Percentiles rank a stretch among this genome's conserved stretches.
Conservation (phyloP, 208 protist genomes). For the Trichomonas tenax region DNA sequence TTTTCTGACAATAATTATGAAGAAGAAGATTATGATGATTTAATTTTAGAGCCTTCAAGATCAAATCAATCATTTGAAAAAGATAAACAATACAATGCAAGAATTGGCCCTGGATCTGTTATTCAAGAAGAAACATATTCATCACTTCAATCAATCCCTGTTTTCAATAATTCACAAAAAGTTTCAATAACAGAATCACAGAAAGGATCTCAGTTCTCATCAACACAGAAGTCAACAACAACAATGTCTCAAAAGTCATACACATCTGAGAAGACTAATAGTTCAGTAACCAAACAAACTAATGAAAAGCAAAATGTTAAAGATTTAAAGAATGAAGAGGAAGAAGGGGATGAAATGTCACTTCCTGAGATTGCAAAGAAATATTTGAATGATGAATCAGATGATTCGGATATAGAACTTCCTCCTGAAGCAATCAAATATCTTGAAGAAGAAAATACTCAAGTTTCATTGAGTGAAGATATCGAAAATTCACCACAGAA, state of each 20-base stretch:
- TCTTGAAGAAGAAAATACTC: neutral
- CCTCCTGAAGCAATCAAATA: neutral
- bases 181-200: neutral
- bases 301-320: too few relatives aligned
- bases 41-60: neutral
- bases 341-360: neutral
- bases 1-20: too few relatives aligned
- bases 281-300: too few relatives aligned
- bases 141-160: neutral
- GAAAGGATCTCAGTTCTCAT: neutral
- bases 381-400: neutral
- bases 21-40: neutral
- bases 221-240: too few relatives aligned
- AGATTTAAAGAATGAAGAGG: too few relatives aligned
- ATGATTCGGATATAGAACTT: neutral
- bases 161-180: neutral
- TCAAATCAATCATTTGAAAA: neutral
- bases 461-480: neutral
- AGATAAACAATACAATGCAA: neutral
- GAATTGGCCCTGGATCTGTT: neutral
- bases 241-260: too few relatives aligned
- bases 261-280: too few relatives aligned
- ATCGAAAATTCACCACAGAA: neutral
- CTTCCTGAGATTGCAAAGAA: neutral
- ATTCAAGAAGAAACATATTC: neutral